phyloP scores from a whole-genome alignment of 192 early-diverging fungal species.

The Oehlia diaphana region DNA sequence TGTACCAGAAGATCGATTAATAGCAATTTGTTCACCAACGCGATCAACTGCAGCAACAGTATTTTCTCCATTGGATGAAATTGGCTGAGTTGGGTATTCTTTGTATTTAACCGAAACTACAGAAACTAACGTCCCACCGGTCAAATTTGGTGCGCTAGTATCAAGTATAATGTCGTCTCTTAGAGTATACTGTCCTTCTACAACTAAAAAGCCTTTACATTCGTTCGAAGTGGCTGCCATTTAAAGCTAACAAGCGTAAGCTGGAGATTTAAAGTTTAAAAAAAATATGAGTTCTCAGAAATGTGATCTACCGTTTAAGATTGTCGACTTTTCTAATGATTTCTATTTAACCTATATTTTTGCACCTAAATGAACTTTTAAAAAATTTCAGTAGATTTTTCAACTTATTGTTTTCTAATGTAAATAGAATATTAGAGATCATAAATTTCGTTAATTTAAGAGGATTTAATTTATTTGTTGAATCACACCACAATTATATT shows the following conservation, averaged over 20 bases:
- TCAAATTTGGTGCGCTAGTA: conserved; percentile 44
- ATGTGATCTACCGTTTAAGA: neutral
- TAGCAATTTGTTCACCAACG: conserved; percentile 33
- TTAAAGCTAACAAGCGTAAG: neutral
- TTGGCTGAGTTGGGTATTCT: conserved; percentile 38
- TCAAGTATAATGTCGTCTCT: conserved; percentile 50
- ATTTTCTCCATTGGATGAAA: conserved; percentile 5
- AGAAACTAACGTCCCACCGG: conserved; percentile 51
- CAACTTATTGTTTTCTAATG: no score
- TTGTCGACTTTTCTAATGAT: no score
- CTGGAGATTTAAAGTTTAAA: neutral
- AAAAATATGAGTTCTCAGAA: neutral
- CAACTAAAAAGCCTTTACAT: conserved; percentile 49
- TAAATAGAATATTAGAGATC: no score
- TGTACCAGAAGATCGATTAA: conserved; percentile 32
- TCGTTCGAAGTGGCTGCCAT: conserved; percentile 23
- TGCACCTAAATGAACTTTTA: no score
- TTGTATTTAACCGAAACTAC: conserved; percentile 61
- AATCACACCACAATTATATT: no score
- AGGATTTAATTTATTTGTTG: no score
- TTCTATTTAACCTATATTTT: no score
- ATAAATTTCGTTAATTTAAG: no score
- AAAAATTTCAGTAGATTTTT: no score
- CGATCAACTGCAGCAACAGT: neutral
- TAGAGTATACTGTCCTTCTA: conserved; percentile 54